These are phyloP conservation scores for Boletus reticuloceps DNA, from an alignment of 768 basidiomycete genomes.

Conservation along the genomic window DNA sequence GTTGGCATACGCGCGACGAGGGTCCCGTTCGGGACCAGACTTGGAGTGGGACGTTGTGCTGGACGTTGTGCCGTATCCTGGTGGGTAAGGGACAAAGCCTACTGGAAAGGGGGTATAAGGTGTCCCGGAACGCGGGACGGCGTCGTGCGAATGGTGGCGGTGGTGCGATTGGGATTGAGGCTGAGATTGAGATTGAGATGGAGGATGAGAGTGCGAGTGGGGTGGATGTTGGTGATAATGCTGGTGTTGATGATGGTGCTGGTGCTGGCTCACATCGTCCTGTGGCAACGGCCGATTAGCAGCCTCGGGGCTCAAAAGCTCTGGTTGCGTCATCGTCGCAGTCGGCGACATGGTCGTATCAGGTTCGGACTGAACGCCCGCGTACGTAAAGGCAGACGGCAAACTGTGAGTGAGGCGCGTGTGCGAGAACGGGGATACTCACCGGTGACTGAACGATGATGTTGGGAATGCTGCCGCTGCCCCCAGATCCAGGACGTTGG, in stretches of 20 bases:
- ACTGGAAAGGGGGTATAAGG: conserved; percentile 12
- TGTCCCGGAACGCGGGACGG: conserved; percentile 9
- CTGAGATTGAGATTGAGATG: background rate
- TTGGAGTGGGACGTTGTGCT: background rate
- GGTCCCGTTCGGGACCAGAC: background rate
- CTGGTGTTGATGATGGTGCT: background rate
- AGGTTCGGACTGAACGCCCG: conserved; percentile 37
- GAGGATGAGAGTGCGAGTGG: no score
- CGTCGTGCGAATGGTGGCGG: background rate
- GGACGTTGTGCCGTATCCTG: background rate
- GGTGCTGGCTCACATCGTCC: conserved; percentile 8
- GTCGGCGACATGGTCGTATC: conserved; percentile 35
- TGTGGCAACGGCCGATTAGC: conserved; percentile 29
- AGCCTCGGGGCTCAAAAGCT: conserved; percentile 45
- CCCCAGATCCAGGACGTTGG: conserved; percentile 31
- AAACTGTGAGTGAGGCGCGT: background rate
- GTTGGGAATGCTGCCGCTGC: conserved; percentile 34
- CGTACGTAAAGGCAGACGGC: background rate
- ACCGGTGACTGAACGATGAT: conserved; percentile 51
- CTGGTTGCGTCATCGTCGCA: conserved; percentile 32
- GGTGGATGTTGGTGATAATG: background rate
- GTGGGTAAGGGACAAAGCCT: conserved; percentile 18
- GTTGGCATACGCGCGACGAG: no score
- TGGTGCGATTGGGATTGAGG: conserved; percentile 1
- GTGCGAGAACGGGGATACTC: conserved; percentile 10